Base-by-base conservation (phyloP, 371 early-diverging fungal genomes). In the Entomophthora muscae region DNA sequence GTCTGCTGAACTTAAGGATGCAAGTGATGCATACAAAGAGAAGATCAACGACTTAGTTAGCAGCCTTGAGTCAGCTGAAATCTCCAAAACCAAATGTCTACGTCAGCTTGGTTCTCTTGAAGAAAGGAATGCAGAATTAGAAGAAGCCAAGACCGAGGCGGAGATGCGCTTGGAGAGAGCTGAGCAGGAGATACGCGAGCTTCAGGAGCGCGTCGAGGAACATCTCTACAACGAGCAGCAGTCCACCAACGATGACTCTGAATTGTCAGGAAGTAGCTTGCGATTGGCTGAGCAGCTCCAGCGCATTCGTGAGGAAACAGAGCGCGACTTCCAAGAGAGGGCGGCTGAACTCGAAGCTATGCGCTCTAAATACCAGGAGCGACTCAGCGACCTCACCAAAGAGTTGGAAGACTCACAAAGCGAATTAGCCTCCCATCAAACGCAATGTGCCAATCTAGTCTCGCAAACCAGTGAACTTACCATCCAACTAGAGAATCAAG, bases 361-460 rank as follows among this genome's bases (percentile, higher is more conserved):
- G 64, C 75, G 80, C 5, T 72, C 71, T 51, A 88, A 85, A 72
- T 90, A 86, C 71, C 86, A 87, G 65, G 80, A 76, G 58, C 88
- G 91, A 75, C 70, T 89, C 31, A 83, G 84, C 61, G 78, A 81
- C 32, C 76, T 89, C 32, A 74, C 82, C 55, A 68, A 74, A 1
- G 91, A 90, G 68, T 74, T 91, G 21, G 91, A 92, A 64, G 67
- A 74, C 1, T 86, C 86, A 65, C 84, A 81, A 73, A 73, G 70
- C 61, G 78, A 77, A 64, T 55, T 74, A 26, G 64, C 83, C n/a
- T 71, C 72, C 29, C 72, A 86, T 66, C 86, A 85, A 67, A 84
- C 88, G 32, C 69, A 73, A 26, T 76, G 80, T 63, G 74, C 76
- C 30, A 74, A 74, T 7, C 70, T 88, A 1, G 79, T 80, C 54